Percentiles rank a stretch among this genome's conserved stretches.
Conservation (phyloP, 2,329 filamentous ascomycete species). For the Helicocarpus griseus region DNA sequence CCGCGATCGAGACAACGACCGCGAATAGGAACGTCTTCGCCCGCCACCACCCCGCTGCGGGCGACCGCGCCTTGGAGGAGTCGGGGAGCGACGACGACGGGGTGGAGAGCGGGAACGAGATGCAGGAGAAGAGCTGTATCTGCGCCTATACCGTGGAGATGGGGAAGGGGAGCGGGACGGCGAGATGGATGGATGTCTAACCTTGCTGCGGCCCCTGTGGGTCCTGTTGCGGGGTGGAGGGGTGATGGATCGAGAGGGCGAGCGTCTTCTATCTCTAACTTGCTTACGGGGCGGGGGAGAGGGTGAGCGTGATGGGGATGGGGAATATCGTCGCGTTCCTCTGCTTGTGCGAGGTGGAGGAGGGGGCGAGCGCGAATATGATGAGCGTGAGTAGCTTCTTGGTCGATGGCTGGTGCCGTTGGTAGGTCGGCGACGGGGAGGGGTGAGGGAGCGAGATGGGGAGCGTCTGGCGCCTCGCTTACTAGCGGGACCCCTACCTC, state of each 20-base stretch:
- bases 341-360: slow-evolving; percentile 9
- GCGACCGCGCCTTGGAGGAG: slow-evolving; percentile 11
- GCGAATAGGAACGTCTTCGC: background rate
- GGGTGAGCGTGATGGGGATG: slow-evolving; percentile 19
- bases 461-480: slow-evolving; percentile 17
- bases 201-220: slow-evolving; percentile 8
- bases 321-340: slow-evolving; percentile 22
- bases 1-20: slow-evolving; percentile 15
- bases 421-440: slow-evolving; percentile 6
- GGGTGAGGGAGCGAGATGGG: slow-evolving; percentile 24
- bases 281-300: slow-evolving; percentile 13
- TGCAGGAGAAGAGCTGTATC: slow-evolving; percentile 5
- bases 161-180: slow-evolving; percentile 21
- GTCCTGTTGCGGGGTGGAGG: slow-evolving; percentile 20
- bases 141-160: slow-evolving; percentile 13
- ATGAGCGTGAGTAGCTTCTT: slow-evolving; percentile 10
- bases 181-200: slow-evolving; percentile 10
- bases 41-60: slow-evolving; percentile 4
- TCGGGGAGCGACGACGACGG: slow-evolving; percentile 12
- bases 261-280: slow-evolving; percentile 6
- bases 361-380: slow-evolving; percentile 7
- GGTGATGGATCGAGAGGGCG: slow-evolving; percentile 19
- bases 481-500: slow-evolving; percentile 12
- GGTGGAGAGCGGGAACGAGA: slow-evolving; percentile 16
- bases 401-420: slow-evolving; percentile 14